A percentile compares a stretch with the other conserved stretches of the same genome.
These are phyloP conservation scores for Lactarius sp. DNA, from an alignment of 768 basidiomycete genomes.

Conservation along the genomic window DNA sequence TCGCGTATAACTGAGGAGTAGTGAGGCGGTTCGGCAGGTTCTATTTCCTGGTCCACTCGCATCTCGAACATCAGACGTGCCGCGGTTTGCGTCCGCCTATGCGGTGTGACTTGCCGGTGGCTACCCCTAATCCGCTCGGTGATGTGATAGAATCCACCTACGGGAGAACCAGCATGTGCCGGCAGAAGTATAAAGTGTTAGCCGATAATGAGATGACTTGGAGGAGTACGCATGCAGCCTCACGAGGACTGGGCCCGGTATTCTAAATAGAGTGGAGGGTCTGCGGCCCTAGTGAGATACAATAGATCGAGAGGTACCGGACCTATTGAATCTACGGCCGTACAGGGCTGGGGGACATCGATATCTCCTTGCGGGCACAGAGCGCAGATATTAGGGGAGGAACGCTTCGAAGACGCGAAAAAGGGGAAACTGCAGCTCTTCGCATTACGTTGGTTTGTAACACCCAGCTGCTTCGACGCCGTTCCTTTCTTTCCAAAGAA, in stretches of 20 bases:
- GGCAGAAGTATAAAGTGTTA: not conserved
- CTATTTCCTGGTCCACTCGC: not conserved
- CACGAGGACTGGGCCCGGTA: not conserved
- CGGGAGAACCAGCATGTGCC: not conserved
- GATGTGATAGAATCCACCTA: not conserved
- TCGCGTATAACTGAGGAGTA: not conserved
- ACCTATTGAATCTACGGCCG: not conserved
- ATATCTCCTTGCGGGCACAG: slow-evolving; percentile 10
- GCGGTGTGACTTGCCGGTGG: not conserved
- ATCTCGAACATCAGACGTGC: slow-evolving; percentile 3
- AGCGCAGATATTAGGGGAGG: slow-evolving; percentile 6
- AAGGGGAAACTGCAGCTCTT: not conserved
- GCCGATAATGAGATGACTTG: not conserved
- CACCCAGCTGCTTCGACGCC: slow-evolving; percentile 2
- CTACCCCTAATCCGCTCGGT: slow-evolving; percentile 3
- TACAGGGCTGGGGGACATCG: not conserved
- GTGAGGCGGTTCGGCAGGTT: not conserved
- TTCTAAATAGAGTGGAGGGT: not conserved
- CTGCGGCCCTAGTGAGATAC: slow-evolving; percentile 1
- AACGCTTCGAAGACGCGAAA: not conserved
- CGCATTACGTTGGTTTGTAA: slow-evolving; percentile 15
- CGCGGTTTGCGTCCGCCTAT: not conserved
- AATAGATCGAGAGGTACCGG: not conserved
- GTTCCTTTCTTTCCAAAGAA: not conserved
- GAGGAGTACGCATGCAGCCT: not conserved